Evolutionary conservation across 352 stramenopile species (phyloP).

Genomic region (Peronospora belbahrii): DNA sequence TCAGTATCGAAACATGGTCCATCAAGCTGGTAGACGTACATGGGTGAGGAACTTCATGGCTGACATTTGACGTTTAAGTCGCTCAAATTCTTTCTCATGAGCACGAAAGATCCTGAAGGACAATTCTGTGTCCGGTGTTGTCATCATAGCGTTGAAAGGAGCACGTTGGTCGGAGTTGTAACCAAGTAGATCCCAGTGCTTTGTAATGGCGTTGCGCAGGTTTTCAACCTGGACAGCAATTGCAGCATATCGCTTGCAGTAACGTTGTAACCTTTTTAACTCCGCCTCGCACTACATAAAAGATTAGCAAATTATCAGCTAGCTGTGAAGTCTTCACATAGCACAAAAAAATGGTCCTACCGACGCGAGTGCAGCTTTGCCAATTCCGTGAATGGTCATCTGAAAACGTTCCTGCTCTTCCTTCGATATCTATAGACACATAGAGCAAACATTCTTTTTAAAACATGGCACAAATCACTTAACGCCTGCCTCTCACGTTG

Average conservation of each 20-base stretch:
- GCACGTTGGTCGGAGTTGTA: slow-evolving; percentile 17
- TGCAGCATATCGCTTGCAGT: slow-evolving; percentile 21
- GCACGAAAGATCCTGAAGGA: slow-evolving; percentile 23
- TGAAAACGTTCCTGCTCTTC: slow-evolving; percentile 23
- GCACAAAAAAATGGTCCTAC: slow-evolving; percentile 6
- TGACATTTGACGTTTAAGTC: slow-evolving; percentile 19
- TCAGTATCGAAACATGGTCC: neutral
- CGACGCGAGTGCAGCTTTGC: slow-evolving; percentile 19
- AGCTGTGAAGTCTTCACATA: neutral
- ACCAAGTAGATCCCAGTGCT: slow-evolving; percentile 21
- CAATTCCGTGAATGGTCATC: slow-evolving; percentile 16
- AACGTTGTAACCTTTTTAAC: slow-evolving; percentile 20
- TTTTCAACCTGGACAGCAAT: slow-evolving; percentile 15
- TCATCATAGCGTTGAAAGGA: slow-evolving; percentile 24
- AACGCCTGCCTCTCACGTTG: neutral
- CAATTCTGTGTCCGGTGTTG: slow-evolving; percentile 10
- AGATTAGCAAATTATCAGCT: neutral
- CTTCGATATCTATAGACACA: slow-evolving; percentile 20
- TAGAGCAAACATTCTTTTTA: neutral
- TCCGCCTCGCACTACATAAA: slow-evolving; percentile 20
- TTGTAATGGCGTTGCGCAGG: slow-evolving; percentile 15
- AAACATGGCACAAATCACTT: neutral
- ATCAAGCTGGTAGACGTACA: slow-evolving; percentile 1
- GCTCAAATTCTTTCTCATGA: slow-evolving; percentile 27
- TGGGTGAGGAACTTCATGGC: slow-evolving; percentile 17